These are phyloP conservation scores for Boletellus sp. DNA, from an alignment of 768 basidiomycete species.

Conservation along the genomic window DNA sequence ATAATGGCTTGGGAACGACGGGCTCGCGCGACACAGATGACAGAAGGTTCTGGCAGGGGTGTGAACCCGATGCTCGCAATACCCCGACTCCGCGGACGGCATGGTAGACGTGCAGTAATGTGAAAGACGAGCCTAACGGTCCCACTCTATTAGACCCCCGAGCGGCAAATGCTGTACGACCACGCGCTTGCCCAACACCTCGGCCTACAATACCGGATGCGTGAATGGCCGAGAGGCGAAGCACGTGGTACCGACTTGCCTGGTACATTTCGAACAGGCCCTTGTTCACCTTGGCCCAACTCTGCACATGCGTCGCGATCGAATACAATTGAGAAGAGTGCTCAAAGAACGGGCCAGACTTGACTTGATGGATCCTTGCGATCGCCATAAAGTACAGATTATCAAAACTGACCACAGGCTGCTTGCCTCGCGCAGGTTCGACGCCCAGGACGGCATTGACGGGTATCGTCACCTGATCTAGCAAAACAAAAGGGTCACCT, in stretches of 20 bases:
- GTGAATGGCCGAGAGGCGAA: conserved; percentile 1
- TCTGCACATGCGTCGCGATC: conserved; percentile 84
- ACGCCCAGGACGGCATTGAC: conserved; percentile 59
- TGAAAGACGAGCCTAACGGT: conserved; percentile 13
- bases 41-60: conserved; percentile 9
- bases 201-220: conserved; percentile 48
- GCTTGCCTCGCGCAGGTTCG: conserved; percentile 37
- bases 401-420: conserved; percentile 31
- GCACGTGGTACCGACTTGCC: conserved; percentile 35
- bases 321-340: conserved; percentile 88
- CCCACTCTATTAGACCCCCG: conserved; percentile 78
- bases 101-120: conserved; percentile 1
- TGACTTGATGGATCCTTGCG: conserved; percentile 73
- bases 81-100: conserved; percentile 21
- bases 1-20: conserved; percentile 11
- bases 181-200: conserved; percentile 91
- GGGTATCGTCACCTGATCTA: conserved; percentile 62
- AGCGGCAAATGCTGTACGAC: conserved; percentile 93
- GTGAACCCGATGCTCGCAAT: conserved; percentile 9
- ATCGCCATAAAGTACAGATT: conserved; percentile 82
- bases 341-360: conserved; percentile 85
- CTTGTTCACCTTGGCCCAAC: conserved; percentile 86
- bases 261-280: conserved; percentile 97
- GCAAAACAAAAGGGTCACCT: background rate
- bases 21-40: background rate